Evolutionary conservation across 2,329 filamentous ascomycete genomes (phyloP), one percentile per base, ranked within the genome.

Genomic region (Fusarium illudens): DNA sequence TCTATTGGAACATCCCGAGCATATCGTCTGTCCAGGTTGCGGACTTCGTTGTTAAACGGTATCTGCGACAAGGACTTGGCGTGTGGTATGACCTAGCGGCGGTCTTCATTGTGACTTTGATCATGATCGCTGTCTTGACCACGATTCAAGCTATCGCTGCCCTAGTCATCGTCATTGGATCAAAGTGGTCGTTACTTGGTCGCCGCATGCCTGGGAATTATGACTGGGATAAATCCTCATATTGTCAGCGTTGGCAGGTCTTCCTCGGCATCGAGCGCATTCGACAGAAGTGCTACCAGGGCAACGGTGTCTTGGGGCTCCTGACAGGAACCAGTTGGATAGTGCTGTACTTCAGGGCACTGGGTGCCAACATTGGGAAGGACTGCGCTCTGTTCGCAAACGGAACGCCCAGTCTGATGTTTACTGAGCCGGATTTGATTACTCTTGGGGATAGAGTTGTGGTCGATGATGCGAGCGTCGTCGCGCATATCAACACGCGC

Each of bases 171-270:
- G 77, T 84, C 36, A 79, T 87, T 57, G 75, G 66, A 3, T 75
- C 81, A 9, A 87, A 88, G 70, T 87, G 86, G 85, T 58, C 76
- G 3, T 73, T 87, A 3, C 77, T 87, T 22, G 85, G 85, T 15
- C 81, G 81, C 19, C 79, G 85, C 36, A 75, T 76, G 62, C 82
- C 82, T 4, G 86, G 86, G 13, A 84, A 83, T 63, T 86, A 86
- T 67, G 84, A 87, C 74, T 88, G 86, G 86, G 86, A 88, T 71
- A 83, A 83, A 73, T 83, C 78, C 19, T 78, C 80, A 15, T 88
- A 87, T 75, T 87, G 85, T 74, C 86, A 88, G 69, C 82, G 84
- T 32, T 88, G 86, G 85, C 85, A 88, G 70, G 71, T 87, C 9
- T 85, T 84, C 70, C 77, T 87, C 4, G 79, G 80, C 29, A 79